Evolutionary conservation across 2,329 filamentous ascomycete species (phyloP).

Genomic region (Claviceps pusilla): DNA sequence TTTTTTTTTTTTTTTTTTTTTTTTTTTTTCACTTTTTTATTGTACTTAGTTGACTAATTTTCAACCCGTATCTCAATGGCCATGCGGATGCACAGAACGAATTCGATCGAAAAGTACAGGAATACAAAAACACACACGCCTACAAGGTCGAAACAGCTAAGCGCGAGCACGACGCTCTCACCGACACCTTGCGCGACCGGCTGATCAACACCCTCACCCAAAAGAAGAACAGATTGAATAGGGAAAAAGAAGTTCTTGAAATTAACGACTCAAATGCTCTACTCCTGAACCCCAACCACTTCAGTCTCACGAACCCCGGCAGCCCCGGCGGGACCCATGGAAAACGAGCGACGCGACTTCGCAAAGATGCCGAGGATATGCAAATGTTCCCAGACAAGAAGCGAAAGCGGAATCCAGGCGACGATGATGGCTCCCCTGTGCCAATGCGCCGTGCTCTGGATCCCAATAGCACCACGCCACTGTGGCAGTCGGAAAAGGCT

Average conservation of each 20-base stretch:
- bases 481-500: constrained; percentile 48
- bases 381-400: constrained; percentile 44
- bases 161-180: constrained; percentile 44
- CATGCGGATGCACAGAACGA: constrained; percentile 32
- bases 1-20: too few species aligned
- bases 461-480: constrained; percentile 40
- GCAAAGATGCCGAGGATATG: constrained; percentile 45
- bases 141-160: constrained; percentile 49
- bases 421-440: constrained; percentile 49
- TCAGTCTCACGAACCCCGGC: constrained; percentile 47
- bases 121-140: constrained; percentile 42
- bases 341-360: constrained; percentile 47
- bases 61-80: too few species aligned
- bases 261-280: constrained; percentile 52
- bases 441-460: constrained; percentile 42
- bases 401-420: constrained; percentile 43
- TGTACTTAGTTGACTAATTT: too few species aligned
- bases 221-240: constrained; percentile 48
- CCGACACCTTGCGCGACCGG: constrained; percentile 48
- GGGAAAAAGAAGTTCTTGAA: constrained; percentile 54
- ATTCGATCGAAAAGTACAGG: constrained; percentile 45
- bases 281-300: constrained; percentile 53
- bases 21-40: too few species aligned
- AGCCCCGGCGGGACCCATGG: constrained; percentile 48
- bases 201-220: constrained; percentile 49